Percentiles rank a stretch among this genome's conserved stretches.
phyloP scores from a whole-genome alignment of 176 grass and related monocot genomes.

The Carex littledalei region DNA sequence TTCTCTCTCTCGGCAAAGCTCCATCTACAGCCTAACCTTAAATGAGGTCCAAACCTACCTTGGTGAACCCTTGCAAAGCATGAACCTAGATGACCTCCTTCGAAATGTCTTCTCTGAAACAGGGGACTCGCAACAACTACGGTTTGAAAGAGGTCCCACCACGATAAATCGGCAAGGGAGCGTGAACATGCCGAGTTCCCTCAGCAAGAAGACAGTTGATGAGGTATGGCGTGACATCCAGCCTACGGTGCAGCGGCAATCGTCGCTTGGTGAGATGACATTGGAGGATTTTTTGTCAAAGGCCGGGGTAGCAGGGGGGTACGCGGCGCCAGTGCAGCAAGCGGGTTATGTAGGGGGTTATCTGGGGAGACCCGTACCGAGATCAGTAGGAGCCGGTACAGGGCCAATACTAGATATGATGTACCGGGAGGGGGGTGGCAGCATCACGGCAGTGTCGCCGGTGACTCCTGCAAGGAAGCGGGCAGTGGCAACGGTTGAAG shows the following conservation, averaged over 20 bases:
- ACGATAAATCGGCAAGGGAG: not conserved
- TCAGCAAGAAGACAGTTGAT: constrained; percentile 50
- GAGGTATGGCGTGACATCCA: constrained; percentile 90
- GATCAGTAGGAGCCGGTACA: constrained; percentile 32
- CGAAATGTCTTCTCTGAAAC: constrained; percentile 41
- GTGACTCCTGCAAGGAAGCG: constrained; percentile 47
- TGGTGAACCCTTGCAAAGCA: constrained; percentile 71
- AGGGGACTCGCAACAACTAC: constrained; percentile 7
- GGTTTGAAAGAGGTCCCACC: not conserved
- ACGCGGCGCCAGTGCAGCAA: constrained; percentile 25
- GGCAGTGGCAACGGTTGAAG: constrained; percentile 16
- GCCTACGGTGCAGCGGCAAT: constrained; percentile 28
- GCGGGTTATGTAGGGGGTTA: constrained; percentile 16
- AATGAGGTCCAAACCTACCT: constrained; percentile 65
- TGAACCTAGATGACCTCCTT: constrained; percentile 63
- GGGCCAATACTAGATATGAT: constrained; percentile 53
- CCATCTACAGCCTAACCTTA: constrained; percentile 56
- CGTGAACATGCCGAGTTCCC: constrained; percentile 6
- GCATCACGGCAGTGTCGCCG: constrained; percentile 7
- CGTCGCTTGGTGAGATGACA: constrained; percentile 59
- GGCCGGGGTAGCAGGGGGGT: constrained; percentile 25
- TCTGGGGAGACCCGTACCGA: constrained; percentile 40
- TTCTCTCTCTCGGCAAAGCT: constrained; percentile 45
- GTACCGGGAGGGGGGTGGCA: constrained; percentile 34
- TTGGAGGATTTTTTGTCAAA: constrained; percentile 73